Base-by-base conservation (phyloP, 352 stramenopile species). In the Aphanomyces astaci region DNA sequence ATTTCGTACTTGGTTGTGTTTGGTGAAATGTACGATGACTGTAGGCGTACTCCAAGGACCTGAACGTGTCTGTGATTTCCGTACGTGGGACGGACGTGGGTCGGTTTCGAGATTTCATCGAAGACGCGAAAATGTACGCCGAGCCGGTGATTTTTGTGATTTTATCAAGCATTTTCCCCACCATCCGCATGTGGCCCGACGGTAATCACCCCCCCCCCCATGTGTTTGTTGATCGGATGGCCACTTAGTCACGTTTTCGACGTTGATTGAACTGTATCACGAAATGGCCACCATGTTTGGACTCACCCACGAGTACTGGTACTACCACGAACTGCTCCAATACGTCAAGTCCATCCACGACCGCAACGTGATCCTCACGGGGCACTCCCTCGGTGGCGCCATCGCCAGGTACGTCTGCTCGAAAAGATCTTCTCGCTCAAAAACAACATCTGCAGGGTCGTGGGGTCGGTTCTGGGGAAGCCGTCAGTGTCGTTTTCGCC, bases 51-150 rank as follows among this genome's bases (percentile, higher is more conserved):
- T 90, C 92, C 27, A 80, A 83, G 2, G 72, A 78, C 11, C 75
- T 92, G 13, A 94, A 94, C 72, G 90, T 84, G 31, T 92, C 84
- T 17, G 86, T 94, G 52, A 91, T 94, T 63, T 89, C 86, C 3
- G 88, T 96, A 15, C 80, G 86, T 33, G 89, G 89, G 22, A 96
- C 89, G 1, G 89, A 96, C 55, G 91, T 96, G 15, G 94, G 87
- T 74, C 81, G 89, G 33, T 93, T 95, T 59, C 90, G 81, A 1
- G 89, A 96, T 71, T 94, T 96, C 43, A 82, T 96, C 24, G 89
- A 96, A 66, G 89, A 96, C 63, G 83, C 93, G 59, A 96, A 96
- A 75, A 94, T 96, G 86, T 94, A 90, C 75, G 79, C 88, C 43
- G 89, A 96, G 73, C 89, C 89, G 1, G 86, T 96, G 7, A 88